Percentiles rank a stretch among this genome's conserved stretches.
These are phyloP conservation scores for Colletotrichum sojae DNA, from an alignment of 2,329 filamentous ascomycete species.

Conservation along the genomic window DNA sequence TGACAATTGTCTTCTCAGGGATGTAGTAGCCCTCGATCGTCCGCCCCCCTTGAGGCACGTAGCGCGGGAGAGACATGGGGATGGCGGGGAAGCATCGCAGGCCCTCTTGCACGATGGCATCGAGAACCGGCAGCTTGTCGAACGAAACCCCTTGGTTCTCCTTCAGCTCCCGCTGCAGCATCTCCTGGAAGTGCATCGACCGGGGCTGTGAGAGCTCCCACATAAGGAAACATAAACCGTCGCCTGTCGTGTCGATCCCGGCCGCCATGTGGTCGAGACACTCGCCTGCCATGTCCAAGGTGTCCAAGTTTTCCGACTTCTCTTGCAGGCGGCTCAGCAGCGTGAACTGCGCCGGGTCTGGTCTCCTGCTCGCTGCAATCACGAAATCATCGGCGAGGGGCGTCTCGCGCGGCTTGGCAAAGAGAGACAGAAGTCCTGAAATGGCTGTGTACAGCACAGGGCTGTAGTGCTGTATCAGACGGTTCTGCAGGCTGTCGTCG, in stretches of 20 bases:
- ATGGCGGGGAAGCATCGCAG: conserved; percentile 75
- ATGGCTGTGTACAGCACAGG: conserved; percentile 65
- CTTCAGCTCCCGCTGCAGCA: conserved; percentile 66
- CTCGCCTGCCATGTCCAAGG: conserved; percentile 74
- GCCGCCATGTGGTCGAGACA: conserved; percentile 81
- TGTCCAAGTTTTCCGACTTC: conserved; percentile 61
- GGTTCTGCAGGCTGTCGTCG: conserved; percentile 77
- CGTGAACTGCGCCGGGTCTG: conserved; percentile 66
- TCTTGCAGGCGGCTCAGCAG: conserved; percentile 72
- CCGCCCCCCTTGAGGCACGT: conserved; percentile 68
- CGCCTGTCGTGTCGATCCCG: conserved; percentile 80
- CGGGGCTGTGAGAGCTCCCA: conserved; percentile 76
- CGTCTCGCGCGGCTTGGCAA: conserved; percentile 68
- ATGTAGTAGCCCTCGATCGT: conserved; percentile 69
- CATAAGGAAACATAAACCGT: conserved; percentile 79
- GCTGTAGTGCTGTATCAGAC: conserved; percentile 70
- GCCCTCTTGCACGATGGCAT: conserved; percentile 74
- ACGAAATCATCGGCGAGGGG: conserved; percentile 74
- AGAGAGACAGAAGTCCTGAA: conserved; percentile 60
- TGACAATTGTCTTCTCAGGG: conserved; percentile 69
- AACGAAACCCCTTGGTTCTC: conserved; percentile 55
- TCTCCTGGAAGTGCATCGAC: conserved; percentile 65
- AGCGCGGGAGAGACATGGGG: conserved; percentile 76
- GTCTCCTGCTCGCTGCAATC: conserved; percentile 62
- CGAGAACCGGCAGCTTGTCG: conserved; percentile 71